These are phyloP conservation scores for Saccharum hybrid DNA, from an alignment of 202 grass and related monocot genomes.

Conservation along the genomic window DNA sequence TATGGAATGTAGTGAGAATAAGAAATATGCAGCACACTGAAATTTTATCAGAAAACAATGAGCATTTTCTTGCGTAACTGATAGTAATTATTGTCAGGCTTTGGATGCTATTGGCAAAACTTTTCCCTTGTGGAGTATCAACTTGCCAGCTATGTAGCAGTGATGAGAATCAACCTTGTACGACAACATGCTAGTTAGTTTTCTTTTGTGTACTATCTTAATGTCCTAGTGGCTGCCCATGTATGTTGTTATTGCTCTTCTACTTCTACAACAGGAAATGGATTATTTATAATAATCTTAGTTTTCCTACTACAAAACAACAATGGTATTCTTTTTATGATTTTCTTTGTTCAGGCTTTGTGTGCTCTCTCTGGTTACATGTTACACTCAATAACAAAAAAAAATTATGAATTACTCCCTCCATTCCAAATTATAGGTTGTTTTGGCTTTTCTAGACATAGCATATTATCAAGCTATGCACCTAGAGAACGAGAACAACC, in stretches of 20 bases:
- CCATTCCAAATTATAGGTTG: background rate
- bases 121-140: background rate
- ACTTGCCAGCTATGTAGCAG: background rate
- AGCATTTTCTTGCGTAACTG: background rate
- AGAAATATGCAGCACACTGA: conserved; percentile 4
- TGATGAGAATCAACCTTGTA: background rate
- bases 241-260: background rate
- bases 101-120: background rate
- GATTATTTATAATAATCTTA: background rate
- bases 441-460: background rate
- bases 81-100: background rate
- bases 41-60: background rate
- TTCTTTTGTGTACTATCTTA: background rate
- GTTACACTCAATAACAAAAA: conserved; percentile 3
- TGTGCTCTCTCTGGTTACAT: conserved; percentile 17
- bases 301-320: conserved; percentile 7
- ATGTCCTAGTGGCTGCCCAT: background rate
- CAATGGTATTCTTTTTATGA: background rate
- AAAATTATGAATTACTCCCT: background rate
- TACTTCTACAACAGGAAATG: background rate
- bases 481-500: background rate
- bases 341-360: background rate
- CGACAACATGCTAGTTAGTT: background rate
- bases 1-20: conserved; percentile 22
- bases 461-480: background rate